Percentiles rank a stretch among this genome's conserved stretches.
Conservation (phyloP, 257 asterid genomes). For the Striga asiatica region DNA sequence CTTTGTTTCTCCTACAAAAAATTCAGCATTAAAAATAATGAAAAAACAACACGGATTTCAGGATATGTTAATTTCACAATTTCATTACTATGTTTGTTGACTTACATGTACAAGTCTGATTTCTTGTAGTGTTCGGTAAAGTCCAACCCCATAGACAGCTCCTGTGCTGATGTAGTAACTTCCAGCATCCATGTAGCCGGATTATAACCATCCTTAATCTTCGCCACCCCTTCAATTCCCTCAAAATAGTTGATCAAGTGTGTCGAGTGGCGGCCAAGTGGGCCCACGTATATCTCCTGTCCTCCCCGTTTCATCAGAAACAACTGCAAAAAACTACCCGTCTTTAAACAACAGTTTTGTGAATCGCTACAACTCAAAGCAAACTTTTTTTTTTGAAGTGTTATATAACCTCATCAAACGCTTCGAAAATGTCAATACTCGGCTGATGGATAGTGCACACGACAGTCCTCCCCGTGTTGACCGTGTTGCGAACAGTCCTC, state of each 20-base stretch:
- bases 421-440: slow-evolving; percentile 58
- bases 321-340: slow-evolving; percentile 30
- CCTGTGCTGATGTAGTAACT: slow-evolving; percentile 38
- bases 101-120: slow-evolving; percentile 36
- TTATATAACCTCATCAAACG: slow-evolving; percentile 58
- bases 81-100: background rate
- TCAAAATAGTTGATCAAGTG: slow-evolving; percentile 41
- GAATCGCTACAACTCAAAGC: background rate
- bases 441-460: slow-evolving; percentile 68
- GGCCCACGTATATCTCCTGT: slow-evolving; percentile 39
- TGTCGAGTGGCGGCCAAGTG: slow-evolving; percentile 39
- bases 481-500: slow-evolving; percentile 50
- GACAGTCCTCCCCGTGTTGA: slow-evolving; percentile 46
- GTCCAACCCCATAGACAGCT: slow-evolving; percentile 32
- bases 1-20: slow-evolving; percentile 53
- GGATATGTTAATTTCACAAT: background rate
- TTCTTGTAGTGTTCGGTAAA: slow-evolving; percentile 32
- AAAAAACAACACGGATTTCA: background rate
- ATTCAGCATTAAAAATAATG: background rate
- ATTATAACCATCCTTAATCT: slow-evolving; percentile 43
- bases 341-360: background rate
- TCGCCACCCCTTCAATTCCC: slow-evolving; percentile 30
- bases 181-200: slow-evolving; percentile 77
- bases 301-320: slow-evolving; percentile 53
- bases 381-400: background rate